Percentiles rank a stretch among this genome's conserved stretches.
phyloP scores from a whole-genome alignment of 345 rosid species.

The Eucalyptus regnans region DNA sequence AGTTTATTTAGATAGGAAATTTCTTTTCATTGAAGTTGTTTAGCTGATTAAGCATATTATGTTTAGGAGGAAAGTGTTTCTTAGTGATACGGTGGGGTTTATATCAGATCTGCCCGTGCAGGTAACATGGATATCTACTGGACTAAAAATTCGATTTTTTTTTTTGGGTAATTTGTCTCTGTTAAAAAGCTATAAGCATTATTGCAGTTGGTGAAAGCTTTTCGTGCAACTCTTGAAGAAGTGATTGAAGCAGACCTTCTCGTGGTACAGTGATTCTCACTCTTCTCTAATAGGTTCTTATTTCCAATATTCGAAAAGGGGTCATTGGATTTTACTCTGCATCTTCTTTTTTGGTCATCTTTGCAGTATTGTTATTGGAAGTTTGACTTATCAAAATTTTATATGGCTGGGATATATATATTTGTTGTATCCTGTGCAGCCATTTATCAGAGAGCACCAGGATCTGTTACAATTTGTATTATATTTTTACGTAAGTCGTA shows the following conservation, averaged over 20 bases:
- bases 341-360: not conserved
- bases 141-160: not conserved
- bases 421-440: not conserved
- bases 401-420: not conserved
- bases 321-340: not conserved
- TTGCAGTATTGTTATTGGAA: not conserved
- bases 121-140: constrained; percentile 21
- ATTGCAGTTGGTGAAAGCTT: constrained; percentile 76
- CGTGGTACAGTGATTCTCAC: constrained; percentile 36
- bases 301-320: not conserved
- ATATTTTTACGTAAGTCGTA: not conserved
- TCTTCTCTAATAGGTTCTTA: not conserved
- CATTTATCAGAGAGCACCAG: not conserved
- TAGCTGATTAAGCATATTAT: not conserved
- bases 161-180: not conserved
- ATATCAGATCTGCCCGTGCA: constrained; percentile 89
- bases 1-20: not conserved
- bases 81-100: constrained; percentile 94
- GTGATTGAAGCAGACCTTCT: constrained; percentile 91
- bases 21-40: not conserved
- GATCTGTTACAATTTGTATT: not conserved
- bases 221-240: constrained; percentile 92
- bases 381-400: not conserved
- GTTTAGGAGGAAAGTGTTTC: constrained; percentile 72
- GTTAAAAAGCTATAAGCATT: not conserved